Evolutionary conservation across 2,329 filamentous ascomycete species (phyloP), one percentile per base, ranked within the genome.

Genomic region (Parastagonospora nodorum): DNA sequence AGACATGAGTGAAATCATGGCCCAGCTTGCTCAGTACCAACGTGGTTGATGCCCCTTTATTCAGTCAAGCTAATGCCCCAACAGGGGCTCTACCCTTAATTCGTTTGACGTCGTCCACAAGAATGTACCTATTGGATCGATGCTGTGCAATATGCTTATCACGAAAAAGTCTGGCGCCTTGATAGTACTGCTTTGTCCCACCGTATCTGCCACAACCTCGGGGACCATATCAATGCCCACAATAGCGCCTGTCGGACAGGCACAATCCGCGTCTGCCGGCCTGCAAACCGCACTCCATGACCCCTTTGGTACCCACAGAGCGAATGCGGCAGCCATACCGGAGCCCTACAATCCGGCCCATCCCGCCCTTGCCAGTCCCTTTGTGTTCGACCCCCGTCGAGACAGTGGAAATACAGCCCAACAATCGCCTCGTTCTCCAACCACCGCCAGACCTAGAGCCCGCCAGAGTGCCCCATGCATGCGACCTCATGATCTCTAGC

Each of bases 1-100:
- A 31, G 77, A 80, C 59, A 85, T 91, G 61, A 83, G 88, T 68
- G 88, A 89, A 62, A 89, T 92, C 44, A 88, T 92, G 83, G 86
- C 87, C 11, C 85, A 89, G 63, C 75, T 91, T 51, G 83, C 86
- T 40, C 84, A 82, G 60, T 88, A 84, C 64, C 80, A 85, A 56
- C 82, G 86, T 31, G 19, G 19, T 73, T 51, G 63, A 30, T 8
- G 45, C 12, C 10, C 15, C 27, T 19, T 24, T 14, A 11, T 15
- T 33, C 32, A 19, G 30, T 15, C 24, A 12, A 35, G 41, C 30
- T 43, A 33, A 43, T 33, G 4, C 27, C 16, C 14, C 30, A 27
- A 14, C 30, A 43, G 30, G 15, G 14, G 16, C 16, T 32, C 41
- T 33, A 8, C 16, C 2, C 10, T 19, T 11, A 39, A 19, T 16